A percentile compares a stretch with the other conserved stretches of the same genome.
phyloP scores from a whole-genome alignment of 495 filamentous ascomycete genomes.

The Pyrenopolyporus hunteri region DNA sequence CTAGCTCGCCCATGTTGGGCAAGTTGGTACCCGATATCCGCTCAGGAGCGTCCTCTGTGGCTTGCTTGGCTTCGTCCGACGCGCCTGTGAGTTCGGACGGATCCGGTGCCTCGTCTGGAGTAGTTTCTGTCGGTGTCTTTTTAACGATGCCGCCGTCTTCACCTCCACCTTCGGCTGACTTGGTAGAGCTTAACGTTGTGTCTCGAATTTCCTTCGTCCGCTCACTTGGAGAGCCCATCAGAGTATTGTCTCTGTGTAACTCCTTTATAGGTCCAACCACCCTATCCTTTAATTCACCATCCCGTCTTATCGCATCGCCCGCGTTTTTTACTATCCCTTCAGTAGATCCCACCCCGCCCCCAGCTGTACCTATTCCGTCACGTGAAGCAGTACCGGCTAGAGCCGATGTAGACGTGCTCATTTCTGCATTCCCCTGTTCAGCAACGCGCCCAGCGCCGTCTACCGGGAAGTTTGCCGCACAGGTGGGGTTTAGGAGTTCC shows the following conservation, averaged over 20 bases:
- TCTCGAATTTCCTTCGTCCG: slow-evolving; percentile 12
- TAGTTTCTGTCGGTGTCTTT: background rate
- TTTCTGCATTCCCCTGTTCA: slow-evolving; percentile 37
- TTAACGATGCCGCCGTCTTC: background rate
- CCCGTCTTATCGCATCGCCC: background rate
- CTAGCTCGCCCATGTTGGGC: no score
- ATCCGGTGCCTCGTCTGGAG: background rate
- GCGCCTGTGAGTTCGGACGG: no score
- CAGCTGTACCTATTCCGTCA: background rate
- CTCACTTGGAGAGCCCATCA: slow-evolving; percentile 14
- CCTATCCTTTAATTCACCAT: background rate
- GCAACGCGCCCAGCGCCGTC: slow-evolving; percentile 35
- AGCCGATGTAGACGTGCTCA: slow-evolving; percentile 33
- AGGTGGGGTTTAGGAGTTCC: slow-evolving; percentile 8
- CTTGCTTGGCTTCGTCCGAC: no score
- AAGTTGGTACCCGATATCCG: no score
- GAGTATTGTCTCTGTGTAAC: slow-evolving; percentile 20
- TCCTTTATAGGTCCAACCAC: slow-evolving; percentile 7
- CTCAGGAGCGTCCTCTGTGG: no score
- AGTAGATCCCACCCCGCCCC: background rate
- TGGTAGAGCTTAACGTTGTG: background rate
- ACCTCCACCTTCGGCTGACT: background rate
- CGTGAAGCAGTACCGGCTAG: slow-evolving; percentile 11
- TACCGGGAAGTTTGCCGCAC: slow-evolving; percentile 24
- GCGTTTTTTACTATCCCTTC: background rate